Conservation (phyloP, 352 stramenopile species). For the Pythium guiyangense region DNA sequence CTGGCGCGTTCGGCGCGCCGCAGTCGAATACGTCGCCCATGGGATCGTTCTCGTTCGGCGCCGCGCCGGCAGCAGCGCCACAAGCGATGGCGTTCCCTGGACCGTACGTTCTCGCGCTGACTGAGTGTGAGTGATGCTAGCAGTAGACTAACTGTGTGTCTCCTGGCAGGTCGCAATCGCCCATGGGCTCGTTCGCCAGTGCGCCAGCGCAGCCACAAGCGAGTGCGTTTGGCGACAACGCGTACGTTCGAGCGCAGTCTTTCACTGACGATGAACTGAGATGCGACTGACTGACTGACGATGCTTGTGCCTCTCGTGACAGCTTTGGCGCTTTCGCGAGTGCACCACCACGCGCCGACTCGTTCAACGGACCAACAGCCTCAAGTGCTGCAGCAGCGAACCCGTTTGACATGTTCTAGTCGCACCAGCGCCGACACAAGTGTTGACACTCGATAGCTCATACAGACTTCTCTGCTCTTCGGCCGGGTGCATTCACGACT, state of each 20-base stretch:
- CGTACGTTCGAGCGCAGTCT: constrained; percentile 22
- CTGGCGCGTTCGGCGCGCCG: constrained; percentile 12
- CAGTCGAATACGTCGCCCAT: constrained; percentile 7
- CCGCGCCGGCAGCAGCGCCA: constrained; percentile 2
- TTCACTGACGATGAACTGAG: not conserved
- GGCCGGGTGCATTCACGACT: no score
- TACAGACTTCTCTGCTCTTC: no score
- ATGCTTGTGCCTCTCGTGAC: not conserved
- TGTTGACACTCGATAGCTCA: not conserved
- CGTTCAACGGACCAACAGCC: constrained; percentile 16
- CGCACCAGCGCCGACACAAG: not conserved
- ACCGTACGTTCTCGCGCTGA: constrained; percentile 4
- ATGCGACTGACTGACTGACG: not conserved
- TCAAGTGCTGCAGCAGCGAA: constrained; percentile 42
- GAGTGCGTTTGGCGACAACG: constrained; percentile 33
- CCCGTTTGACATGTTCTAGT: constrained; percentile 84
- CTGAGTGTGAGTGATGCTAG: not conserved
- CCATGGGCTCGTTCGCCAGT: constrained; percentile 37
- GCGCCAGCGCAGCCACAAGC: constrained; percentile 4
- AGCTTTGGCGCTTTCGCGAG: constrained; percentile 34
- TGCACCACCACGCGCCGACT: constrained; percentile 27
- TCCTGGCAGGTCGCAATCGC: constrained; percentile 15
- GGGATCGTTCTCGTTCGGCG: constrained; percentile 10
- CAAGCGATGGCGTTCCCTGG: constrained; percentile 1
- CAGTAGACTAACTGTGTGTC: not conserved